Base-by-base conservation (phyloP, 208 protist genomes). In the Blechomonas ayalai region DNA sequence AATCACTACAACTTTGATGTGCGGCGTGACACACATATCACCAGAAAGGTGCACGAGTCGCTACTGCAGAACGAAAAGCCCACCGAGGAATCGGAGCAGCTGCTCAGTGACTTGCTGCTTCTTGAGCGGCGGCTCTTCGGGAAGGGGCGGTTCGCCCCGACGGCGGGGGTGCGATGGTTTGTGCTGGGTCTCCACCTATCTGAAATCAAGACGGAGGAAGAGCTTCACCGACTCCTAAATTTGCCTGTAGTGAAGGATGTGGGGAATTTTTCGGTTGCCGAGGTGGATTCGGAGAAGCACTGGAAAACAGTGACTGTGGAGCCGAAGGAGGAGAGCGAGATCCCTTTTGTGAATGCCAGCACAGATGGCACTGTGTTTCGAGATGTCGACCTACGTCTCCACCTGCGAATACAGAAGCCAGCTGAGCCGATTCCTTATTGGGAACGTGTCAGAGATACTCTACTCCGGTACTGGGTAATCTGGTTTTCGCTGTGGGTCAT, bases 1-100 rank as follows among this genome's bases (percentile, higher is more conserved):
- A 76, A 91, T 45, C 86, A 95, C 66, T 95, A 84, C 67, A 91
- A 91, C 50, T 91, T 91, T 52, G 82, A 91, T 55, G 62, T 95
- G 12, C 86, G 86, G 24, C 86, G 86, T 15, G 86, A 95, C 59
- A 81, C 55, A 2, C 18, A 35, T 15, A 91, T 94, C 47, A 87
- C 86, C 2, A 61, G 67, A 18, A 64, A 64, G 33, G 69, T 88
- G 27, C 78, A 87, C 37, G 62, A 88, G 19, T 71, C 67, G 13
- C 64, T 88, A 16, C 56, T 70, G 6, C 59, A 65, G 29, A 61
- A 65, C 10, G 52, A 55, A 24, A 50, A 50, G 20, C 69, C 70
- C 18, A 90, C 75, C n/a, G 41, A 43, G 7, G 65, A 84, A 42
- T 90, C 82, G 3, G 82, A 95, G 26, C 72, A 81, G 50, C 67